A percentile compares a stretch with the other conserved stretches of the same genome.
Evolutionary conservation across 2,329 filamentous ascomycete genomes (phyloP).

Genomic region (Rutstroemia sydowiana): DNA sequence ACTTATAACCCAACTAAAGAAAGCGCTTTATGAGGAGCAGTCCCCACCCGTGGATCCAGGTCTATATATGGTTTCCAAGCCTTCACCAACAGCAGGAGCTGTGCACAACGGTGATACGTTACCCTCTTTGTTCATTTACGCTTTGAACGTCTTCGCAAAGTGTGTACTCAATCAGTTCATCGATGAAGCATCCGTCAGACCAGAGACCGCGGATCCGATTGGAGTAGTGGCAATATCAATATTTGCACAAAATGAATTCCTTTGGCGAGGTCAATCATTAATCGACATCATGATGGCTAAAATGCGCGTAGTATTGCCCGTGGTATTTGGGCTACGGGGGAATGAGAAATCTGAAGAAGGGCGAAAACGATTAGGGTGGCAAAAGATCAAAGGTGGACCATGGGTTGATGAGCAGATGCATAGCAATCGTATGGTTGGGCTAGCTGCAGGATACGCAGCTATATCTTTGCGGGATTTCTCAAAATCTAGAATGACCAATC

Average conservation of each 20-base stretch:
- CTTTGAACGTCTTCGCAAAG: slow-evolving; percentile 72
- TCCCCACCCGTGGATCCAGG: slow-evolving; percentile 41
- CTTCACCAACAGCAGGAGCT: slow-evolving; percentile 40
- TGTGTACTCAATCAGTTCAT: slow-evolving; percentile 62
- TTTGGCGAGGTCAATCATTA: slow-evolving; percentile 59
- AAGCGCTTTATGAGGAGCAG: background rate
- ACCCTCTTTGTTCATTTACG: slow-evolving; percentile 63
- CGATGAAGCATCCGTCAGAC: slow-evolving; percentile 56
- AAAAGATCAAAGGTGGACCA: slow-evolving; percentile 35
- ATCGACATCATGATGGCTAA: slow-evolving; percentile 86
- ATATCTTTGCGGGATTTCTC: slow-evolving; percentile 78
- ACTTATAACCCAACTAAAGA: background rate
- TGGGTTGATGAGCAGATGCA: slow-evolving; percentile 68
- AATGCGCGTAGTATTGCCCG: slow-evolving; percentile 70
- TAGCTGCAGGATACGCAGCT: slow-evolving; percentile 78
- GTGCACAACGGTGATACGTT: slow-evolving; percentile 43
- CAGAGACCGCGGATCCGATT: slow-evolving; percentile 65
- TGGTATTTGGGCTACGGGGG: slow-evolving; percentile 77
- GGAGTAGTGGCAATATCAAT: slow-evolving; percentile 70
- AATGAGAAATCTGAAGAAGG: slow-evolving; percentile 66
- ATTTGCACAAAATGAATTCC: slow-evolving; percentile 62
- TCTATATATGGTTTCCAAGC: slow-evolving; percentile 42
- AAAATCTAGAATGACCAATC: slow-evolving; percentile 58
- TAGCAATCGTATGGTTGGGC: slow-evolving; percentile 72
- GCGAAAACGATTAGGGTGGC: slow-evolving; percentile 66